Evolutionary conservation across 139 green algal species (phyloP).

Genomic region (Raphidocelis subcapitata): DNA sequence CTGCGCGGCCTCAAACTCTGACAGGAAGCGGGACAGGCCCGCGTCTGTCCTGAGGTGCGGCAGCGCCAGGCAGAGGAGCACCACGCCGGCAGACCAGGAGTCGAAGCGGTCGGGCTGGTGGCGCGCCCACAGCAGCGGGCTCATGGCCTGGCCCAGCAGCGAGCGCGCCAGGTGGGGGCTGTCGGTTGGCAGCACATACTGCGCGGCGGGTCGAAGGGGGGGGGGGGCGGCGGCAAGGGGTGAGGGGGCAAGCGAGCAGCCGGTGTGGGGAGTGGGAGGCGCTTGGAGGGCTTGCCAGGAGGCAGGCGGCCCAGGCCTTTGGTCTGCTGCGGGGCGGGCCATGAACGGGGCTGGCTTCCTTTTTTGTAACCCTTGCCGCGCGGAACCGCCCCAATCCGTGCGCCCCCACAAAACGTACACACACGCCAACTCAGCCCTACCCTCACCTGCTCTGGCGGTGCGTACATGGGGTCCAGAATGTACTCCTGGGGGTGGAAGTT

Average conservation of each 20-base stretch:
- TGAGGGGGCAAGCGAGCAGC: constrained; percentile 3
- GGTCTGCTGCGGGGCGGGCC: no score
- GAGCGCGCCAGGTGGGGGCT: constrained; percentile 64
- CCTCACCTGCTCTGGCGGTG: constrained; percentile 76
- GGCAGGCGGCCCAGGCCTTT: no score
- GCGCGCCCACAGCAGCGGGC: constrained; percentile 84
- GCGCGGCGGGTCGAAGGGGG: no score
- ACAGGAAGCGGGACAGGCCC: not conserved
- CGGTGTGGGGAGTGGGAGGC: constrained; percentile 6
- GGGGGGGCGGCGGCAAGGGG: no score
- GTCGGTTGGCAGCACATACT: constrained; percentile 81
- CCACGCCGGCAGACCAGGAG: constrained; percentile 64
- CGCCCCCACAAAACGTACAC: not conserved
- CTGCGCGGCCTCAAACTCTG: not conserved
- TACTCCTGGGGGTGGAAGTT: constrained; percentile 89
- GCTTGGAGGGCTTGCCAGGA: not conserved
- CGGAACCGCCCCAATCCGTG: no score
- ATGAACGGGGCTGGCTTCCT: no score
- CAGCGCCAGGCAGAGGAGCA: constrained; percentile 23
- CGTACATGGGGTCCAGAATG: constrained; percentile 89
- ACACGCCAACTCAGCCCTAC: not conserved
- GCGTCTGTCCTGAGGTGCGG: not conserved
- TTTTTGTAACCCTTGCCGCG: no score
- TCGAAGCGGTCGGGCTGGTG: constrained; percentile 93
- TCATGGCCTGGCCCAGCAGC: constrained; percentile 58